phyloP scores from a whole-genome alignment of 768 basidiomycete genomes.

The Mycena vitilis region DNA sequence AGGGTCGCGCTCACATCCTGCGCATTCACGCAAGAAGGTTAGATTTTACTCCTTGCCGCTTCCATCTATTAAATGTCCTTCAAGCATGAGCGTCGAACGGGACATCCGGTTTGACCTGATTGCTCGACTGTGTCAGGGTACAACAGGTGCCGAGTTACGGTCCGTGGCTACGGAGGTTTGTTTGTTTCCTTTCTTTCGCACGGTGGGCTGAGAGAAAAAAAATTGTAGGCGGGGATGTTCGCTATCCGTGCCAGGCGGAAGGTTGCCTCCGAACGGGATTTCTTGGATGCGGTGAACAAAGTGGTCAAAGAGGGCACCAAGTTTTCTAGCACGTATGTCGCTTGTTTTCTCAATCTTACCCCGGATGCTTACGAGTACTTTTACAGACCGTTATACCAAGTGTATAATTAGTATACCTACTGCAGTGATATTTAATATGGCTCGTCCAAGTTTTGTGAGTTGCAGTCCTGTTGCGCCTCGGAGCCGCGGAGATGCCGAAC shows the following conservation, averaged over 20 bases:
- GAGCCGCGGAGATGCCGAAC: no score
- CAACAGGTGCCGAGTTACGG: constrained; percentile 97
- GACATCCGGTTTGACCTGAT: constrained; percentile 98
- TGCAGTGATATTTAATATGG: constrained; percentile 4
- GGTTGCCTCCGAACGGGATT: constrained; percentile 97
- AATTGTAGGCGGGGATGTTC: constrained; percentile 96
- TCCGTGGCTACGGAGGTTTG: constrained; percentile 95
- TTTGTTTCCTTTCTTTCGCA: constrained; percentile 8
- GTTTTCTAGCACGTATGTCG: constrained; percentile 93
- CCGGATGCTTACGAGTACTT: constrained; percentile 29
- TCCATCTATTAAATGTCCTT: constrained; percentile 20
- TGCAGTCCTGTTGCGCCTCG: no score
- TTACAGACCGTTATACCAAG: constrained; percentile 86
- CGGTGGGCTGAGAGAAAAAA: not conserved
- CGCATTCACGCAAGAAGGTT: constrained; percentile 97
- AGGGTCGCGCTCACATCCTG: constrained; percentile 96
- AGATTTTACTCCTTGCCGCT: constrained; percentile 13
- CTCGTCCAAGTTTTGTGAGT: no score
- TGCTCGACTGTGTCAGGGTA: constrained; percentile 96
- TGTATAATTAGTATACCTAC: constrained; percentile 79
- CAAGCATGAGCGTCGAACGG: constrained; percentile 95
- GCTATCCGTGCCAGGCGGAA: constrained; percentile 97
- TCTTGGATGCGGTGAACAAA: constrained; percentile 98
- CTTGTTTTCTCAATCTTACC: constrained; percentile 13
- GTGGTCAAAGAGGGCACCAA: constrained; percentile 98